Evolutionary conservation across 176 grass and related monocot genomes (phyloP).

Genomic region (Triticum urartu): DNA sequence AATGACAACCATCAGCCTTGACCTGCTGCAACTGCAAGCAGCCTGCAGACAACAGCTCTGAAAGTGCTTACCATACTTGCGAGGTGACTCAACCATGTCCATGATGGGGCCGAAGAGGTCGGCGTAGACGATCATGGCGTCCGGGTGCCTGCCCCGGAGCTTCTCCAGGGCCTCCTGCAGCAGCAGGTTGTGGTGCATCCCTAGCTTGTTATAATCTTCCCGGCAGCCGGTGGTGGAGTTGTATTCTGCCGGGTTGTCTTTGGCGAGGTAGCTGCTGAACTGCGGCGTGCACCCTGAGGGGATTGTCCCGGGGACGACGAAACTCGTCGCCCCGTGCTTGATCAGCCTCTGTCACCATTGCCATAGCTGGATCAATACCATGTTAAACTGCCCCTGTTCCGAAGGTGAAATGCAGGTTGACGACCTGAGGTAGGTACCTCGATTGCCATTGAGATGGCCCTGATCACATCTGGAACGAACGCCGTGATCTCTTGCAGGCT

Average conservation of each 20-base stretch:
- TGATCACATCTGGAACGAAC: slow-evolving; percentile 30
- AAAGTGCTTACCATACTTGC: slow-evolving; percentile 41
- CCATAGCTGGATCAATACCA: not conserved
- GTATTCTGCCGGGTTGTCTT: slow-evolving; percentile 20
- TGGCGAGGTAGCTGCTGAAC: slow-evolving; percentile 3
- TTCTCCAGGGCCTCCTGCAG: slow-evolving; percentile 19
- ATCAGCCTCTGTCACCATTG: slow-evolving; percentile 27
- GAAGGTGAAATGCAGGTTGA: not conserved
- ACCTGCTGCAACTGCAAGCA: not conserved
- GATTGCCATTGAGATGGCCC: slow-evolving; percentile 30
- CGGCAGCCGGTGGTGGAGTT: slow-evolving; percentile 49
- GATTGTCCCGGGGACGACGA: slow-evolving; percentile 18
- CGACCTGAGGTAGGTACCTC: slow-evolving; percentile 33
- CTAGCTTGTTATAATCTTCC: slow-evolving; percentile 36
- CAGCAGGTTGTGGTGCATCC: slow-evolving; percentile 42
- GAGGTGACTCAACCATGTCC: slow-evolving; percentile 46
- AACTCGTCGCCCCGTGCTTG: slow-evolving; percentile 5
- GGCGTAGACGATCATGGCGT: slow-evolving; percentile 40
- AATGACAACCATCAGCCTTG: not conserved
- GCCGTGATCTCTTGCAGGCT: slow-evolving; percentile 31
- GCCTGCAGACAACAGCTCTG: not conserved
- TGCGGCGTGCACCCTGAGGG: slow-evolving; percentile 46
- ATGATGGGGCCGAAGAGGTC: slow-evolving; percentile 46
- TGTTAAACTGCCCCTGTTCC: not conserved
- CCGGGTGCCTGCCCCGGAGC: slow-evolving; percentile 37